A percentile compares a stretch with the other conserved stretches of the same genome.
These are phyloP conservation scores for Theobroma cacao DNA, from an alignment of 345 rosid genomes.

Conservation along the genomic window DNA sequence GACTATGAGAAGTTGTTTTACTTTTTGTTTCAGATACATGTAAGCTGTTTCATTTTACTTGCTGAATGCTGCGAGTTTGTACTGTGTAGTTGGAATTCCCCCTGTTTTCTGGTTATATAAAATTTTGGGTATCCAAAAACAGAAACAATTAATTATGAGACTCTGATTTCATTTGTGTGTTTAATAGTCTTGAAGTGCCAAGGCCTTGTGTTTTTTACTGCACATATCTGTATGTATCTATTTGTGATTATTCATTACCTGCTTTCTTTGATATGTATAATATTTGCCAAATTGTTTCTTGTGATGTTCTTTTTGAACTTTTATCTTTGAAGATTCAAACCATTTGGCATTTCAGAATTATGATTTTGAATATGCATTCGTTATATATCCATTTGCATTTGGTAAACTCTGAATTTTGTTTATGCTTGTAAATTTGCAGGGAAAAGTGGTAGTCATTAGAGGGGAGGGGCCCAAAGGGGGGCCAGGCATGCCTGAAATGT, in stretches of 20 bases:
- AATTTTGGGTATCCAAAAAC: neutral
- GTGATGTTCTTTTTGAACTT: neutral
- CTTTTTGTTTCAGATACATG: neutral
- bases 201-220: neutral
- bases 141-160: neutral
- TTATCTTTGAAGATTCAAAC: neutral
- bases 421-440: constrained; percentile 43
- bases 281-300: neutral
- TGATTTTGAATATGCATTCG: neutral
- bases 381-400: neutral
- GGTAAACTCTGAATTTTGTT: constrained; percentile 1
- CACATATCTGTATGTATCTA: neutral
- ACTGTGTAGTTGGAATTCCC: neutral
- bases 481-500: constrained; percentile 99
- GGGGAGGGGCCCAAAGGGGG: constrained; percentile 99
- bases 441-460: constrained; percentile 87
- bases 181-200: constrained; percentile 6
- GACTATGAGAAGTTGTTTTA: neutral
- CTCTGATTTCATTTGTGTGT: neutral
- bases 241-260: neutral
- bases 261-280: neutral
- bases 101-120: neutral
- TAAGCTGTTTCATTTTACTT: neutral
- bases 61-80: neutral
- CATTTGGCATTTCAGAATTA: neutral